Evolutionary conservation across 352 stramenopile genomes (phyloP).

Genomic region (Phytophthora tentaculata): DNA sequence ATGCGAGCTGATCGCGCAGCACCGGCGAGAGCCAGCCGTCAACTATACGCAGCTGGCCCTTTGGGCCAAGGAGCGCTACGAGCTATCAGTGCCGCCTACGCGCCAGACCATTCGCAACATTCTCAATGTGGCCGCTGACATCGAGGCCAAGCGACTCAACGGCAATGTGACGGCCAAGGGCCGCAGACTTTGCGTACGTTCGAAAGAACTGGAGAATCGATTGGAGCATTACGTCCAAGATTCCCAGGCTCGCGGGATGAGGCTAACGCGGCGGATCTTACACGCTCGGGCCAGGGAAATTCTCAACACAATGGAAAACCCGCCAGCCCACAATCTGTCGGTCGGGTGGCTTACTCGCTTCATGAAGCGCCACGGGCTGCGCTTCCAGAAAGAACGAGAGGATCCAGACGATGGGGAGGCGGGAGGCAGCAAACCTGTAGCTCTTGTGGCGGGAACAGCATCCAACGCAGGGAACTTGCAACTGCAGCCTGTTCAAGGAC

Average conservation of each 20-base stretch:
- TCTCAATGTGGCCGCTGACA: constrained; percentile 17
- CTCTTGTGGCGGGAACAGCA: not conserved
- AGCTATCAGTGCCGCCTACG: constrained; percentile 21
- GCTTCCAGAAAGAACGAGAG: constrained; percentile 28
- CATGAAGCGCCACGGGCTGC: constrained; percentile 30
- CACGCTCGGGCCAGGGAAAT: constrained; percentile 20
- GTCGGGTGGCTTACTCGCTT: constrained; percentile 36
- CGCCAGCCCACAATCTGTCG: constrained; percentile 24
- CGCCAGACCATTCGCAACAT: constrained; percentile 31
- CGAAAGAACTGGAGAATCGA: constrained; percentile 21
- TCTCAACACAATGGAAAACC: constrained; percentile 24
- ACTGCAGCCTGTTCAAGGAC: not conserved
- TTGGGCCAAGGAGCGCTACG: constrained; percentile 30
- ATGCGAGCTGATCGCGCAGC: constrained; percentile 33
- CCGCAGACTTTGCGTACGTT: constrained; percentile 21
- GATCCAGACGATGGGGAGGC: not conserved
- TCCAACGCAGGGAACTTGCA: not conserved
- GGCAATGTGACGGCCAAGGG: constrained; percentile 14
- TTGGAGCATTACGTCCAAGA: constrained; percentile 21
- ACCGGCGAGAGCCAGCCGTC: constrained; percentile 16
- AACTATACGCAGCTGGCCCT: constrained; percentile 29
- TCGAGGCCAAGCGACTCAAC: constrained; percentile 24
- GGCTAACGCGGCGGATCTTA: constrained; percentile 23
- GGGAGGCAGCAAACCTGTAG: not conserved
- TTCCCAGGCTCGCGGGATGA: constrained; percentile 1